A percentile compares a stretch with the other conserved stretches of the same genome.
These are phyloP conservation scores for Capsicum rhomboideum DNA, from an alignment of 257 asterid genomes.

Conservation along the genomic window DNA sequence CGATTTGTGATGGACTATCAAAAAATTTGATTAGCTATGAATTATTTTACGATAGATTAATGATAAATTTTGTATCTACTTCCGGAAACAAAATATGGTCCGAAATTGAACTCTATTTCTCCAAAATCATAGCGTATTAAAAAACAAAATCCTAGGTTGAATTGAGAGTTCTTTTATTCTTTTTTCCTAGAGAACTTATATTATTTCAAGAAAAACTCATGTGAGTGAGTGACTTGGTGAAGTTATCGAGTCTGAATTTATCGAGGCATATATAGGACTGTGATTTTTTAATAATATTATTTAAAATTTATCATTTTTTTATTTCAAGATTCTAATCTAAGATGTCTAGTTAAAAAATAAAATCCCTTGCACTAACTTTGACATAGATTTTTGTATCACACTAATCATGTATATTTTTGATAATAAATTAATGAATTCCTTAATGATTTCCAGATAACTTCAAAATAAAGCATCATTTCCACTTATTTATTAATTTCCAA, in stretches of 20 bases:
- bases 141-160: background rate
- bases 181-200: background rate
- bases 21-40: too few relatives aligned
- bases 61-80: too few relatives aligned
- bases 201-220: background rate
- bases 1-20: too few relatives aligned
- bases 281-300: too few relatives aligned
- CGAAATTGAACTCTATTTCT: too few relatives aligned
- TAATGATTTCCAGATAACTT: background rate
- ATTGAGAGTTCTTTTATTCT: background rate
- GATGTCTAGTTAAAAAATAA: too few relatives aligned
- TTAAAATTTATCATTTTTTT: too few relatives aligned
- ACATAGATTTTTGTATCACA: background rate
- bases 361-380: too few relatives aligned
- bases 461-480: background rate
- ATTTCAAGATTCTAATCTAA: background rate
- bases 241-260: too few relatives aligned
- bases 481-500: background rate
- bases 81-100: too few relatives aligned
- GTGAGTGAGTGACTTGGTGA: background rate
- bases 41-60: too few relatives aligned
- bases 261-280: background rate
- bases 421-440: background rate
- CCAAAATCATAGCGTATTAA: too few relatives aligned
- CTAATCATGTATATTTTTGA: background rate